These are phyloP conservation scores for Tricholoma sp. DNA, from an alignment of 768 basidiomycete species.

Conservation along the genomic window DNA sequence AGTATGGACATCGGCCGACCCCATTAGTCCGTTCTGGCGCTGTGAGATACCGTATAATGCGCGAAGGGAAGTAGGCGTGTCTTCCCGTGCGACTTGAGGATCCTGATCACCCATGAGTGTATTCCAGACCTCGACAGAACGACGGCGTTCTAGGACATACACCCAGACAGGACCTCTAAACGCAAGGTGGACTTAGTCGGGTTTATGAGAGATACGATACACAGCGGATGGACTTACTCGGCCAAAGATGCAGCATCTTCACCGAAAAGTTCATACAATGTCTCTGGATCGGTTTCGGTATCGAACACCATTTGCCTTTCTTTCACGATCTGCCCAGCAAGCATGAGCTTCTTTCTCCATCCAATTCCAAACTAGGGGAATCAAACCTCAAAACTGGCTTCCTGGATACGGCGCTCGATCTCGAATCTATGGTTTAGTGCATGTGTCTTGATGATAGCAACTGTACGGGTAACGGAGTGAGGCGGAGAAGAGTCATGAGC, in stretches of 20 bases:
- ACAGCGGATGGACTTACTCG: slow-evolving; percentile 51
- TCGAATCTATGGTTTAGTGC: slow-evolving; percentile 70
- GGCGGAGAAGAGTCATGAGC: slow-evolving; percentile 12
- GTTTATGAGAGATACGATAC: not conserved
- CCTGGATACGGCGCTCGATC: slow-evolving; percentile 73
- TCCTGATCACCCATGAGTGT: slow-evolving; percentile 71
- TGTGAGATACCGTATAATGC: slow-evolving; percentile 57
- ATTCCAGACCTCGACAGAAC: slow-evolving; percentile 75
- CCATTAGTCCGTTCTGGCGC: slow-evolving; percentile 66
- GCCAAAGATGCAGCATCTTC: slow-evolving; percentile 67
- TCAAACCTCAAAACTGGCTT: slow-evolving; percentile 77
- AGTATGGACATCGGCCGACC: slow-evolving; percentile 56
- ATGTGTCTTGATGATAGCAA: slow-evolving; percentile 82
- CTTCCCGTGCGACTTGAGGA: slow-evolving; percentile 47
- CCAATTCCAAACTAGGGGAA: slow-evolving; percentile 5
- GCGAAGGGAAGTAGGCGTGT: slow-evolving; percentile 63
- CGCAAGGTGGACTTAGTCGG: slow-evolving; percentile 8
- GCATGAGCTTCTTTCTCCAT: slow-evolving; percentile 13
- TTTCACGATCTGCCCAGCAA: slow-evolving; percentile 61
- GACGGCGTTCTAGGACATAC: slow-evolving; percentile 78
- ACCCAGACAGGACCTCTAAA: slow-evolving; percentile 85
- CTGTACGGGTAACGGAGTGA: slow-evolving; percentile 49
- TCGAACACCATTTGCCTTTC: slow-evolving; percentile 90
- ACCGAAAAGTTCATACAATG: slow-evolving; percentile 75
- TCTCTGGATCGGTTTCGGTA: slow-evolving; percentile 74